Evolutionary conservation across 108 stramenopile genomes (phyloP).

Genomic region (Cyclotella sp.): DNA sequence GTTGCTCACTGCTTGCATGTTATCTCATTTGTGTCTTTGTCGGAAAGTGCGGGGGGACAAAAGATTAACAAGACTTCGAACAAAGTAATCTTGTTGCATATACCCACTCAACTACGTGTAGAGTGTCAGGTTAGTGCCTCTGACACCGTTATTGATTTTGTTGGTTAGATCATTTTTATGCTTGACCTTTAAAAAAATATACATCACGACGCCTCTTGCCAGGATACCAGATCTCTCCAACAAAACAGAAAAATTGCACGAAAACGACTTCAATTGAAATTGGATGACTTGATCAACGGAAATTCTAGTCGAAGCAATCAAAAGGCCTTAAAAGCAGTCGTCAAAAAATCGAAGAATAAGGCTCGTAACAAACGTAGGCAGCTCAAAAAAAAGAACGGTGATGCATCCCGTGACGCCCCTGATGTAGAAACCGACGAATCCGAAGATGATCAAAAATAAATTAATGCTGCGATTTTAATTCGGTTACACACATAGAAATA

Average conservation of each 20-base stretch:
- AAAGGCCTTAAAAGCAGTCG: conserved; percentile 61
- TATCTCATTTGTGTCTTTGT: neutral
- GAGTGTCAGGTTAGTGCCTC: conserved; percentile 68
- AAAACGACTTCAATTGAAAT: conserved; percentile 74
- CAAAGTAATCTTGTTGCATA: conserved; percentile 77
- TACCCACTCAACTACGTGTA: conserved; percentile 74
- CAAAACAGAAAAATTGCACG: conserved; percentile 92
- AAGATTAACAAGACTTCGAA: conserved; percentile 93
- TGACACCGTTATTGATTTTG: neutral
- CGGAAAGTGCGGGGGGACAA: conserved; percentile 67
- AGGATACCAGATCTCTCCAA: conserved; percentile 84
- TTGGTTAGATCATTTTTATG: neutral
- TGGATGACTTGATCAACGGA: conserved; percentile 87
- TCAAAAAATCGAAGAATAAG: conserved; percentile 78
- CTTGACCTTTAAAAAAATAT: neutral
- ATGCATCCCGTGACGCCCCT: too few species aligned
- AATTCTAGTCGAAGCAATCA: conserved; percentile 54
- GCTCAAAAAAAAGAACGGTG: conserved; percentile 37
- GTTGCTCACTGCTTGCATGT: neutral
- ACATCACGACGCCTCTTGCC: neutral
- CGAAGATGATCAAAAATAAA: too few species aligned
- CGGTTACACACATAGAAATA: too few species aligned
- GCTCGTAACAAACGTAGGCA: conserved; percentile 62
- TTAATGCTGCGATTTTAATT: too few species aligned
- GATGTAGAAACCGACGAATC: too few species aligned